phyloP scores from a whole-genome alignment of 176 grass and related monocot genomes.

The Aegilops umbellulata region DNA sequence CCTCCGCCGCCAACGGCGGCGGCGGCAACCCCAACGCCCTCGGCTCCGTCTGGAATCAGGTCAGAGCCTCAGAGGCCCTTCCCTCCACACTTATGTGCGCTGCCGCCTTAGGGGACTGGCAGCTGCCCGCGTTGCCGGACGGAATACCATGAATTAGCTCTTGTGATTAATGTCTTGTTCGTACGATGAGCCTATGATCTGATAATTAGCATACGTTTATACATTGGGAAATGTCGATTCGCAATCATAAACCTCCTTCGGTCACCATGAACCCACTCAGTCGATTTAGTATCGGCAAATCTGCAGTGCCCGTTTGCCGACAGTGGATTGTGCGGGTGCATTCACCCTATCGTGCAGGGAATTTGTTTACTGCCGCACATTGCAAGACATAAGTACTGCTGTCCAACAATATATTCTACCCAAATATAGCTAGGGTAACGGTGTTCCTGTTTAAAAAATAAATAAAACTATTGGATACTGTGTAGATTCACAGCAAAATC shows the following conservation, averaged over 20 bases:
- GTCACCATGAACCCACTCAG: too few species aligned
- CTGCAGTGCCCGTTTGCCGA: background rate
- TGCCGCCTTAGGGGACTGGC: background rate
- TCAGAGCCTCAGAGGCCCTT: constrained; percentile 1
- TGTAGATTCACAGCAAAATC: background rate
- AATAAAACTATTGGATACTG: background rate
- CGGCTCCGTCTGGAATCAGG: constrained; percentile 98
- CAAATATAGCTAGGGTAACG: background rate
- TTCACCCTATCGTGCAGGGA: background rate
- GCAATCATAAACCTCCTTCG: too few species aligned
- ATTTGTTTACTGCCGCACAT: background rate
- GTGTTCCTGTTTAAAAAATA: background rate
- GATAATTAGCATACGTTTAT: background rate
- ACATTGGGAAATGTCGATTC: background rate
- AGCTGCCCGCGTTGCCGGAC: background rate
- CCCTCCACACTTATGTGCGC: background rate
- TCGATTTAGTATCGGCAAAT: too few species aligned
- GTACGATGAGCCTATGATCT: background rate
- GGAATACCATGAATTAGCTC: background rate
- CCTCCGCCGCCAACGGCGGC: constrained; percentile 33
- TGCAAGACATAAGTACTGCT: background rate
- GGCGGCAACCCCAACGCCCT: constrained; percentile 36
- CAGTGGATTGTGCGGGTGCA: background rate
- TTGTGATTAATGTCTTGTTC: background rate
- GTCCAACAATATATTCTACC: background rate